Conservation (phyloP, 108 stramenopile species). For the Cafeteria roenbergensis region DNA sequence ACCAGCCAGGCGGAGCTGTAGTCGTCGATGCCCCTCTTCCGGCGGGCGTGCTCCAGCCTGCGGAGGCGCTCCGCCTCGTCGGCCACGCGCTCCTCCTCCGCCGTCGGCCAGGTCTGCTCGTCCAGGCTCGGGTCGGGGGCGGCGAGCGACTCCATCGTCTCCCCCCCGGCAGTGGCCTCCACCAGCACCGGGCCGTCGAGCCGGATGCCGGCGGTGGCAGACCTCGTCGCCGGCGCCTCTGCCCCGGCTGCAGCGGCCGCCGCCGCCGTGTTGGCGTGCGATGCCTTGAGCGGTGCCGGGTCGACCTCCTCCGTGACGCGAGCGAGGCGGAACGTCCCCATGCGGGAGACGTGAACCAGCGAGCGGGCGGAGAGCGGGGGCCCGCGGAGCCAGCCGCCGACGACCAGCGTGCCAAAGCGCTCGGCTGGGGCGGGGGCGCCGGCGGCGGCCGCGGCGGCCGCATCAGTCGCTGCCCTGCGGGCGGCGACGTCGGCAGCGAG, state of each 20-base stretch:
- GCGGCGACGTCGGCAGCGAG: slow-evolving; percentile 35
- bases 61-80: slow-evolving; percentile 28
- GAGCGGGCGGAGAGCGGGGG: slow-evolving; percentile 65
- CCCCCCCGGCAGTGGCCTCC: slow-evolving; percentile 36
- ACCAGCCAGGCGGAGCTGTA: slow-evolving; percentile 90
- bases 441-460: slow-evolving; percentile 31
- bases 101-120: slow-evolving; percentile 94
- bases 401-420: slow-evolving; percentile 36
- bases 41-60: no score
- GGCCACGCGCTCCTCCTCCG: slow-evolving; percentile 59
- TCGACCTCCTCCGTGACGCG: not conserved
- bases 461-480: slow-evolving; percentile 35
- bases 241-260: slow-evolving; percentile 16
- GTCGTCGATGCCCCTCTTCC: slow-evolving; percentile 78
- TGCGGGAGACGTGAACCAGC: slow-evolving; percentile 66
- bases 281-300: not conserved
- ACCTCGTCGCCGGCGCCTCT: slow-evolving; percentile 8
- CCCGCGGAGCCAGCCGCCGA: slow-evolving; percentile 80
- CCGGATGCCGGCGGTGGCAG: slow-evolving; percentile 9
- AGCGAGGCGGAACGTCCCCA: slow-evolving; percentile 72
- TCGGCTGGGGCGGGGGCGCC: slow-evolving; percentile 22
- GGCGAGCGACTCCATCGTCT: slow-evolving; percentile 71
- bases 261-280: slow-evolving; percentile 22
- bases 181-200: not conserved
- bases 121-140: slow-evolving; percentile 76